Evolutionary conservation across 495 filamentous ascomycete genomes (phyloP), one percentile per base, ranked within the genome.

Genomic region (Penicillium psychrofluorescens): DNA sequence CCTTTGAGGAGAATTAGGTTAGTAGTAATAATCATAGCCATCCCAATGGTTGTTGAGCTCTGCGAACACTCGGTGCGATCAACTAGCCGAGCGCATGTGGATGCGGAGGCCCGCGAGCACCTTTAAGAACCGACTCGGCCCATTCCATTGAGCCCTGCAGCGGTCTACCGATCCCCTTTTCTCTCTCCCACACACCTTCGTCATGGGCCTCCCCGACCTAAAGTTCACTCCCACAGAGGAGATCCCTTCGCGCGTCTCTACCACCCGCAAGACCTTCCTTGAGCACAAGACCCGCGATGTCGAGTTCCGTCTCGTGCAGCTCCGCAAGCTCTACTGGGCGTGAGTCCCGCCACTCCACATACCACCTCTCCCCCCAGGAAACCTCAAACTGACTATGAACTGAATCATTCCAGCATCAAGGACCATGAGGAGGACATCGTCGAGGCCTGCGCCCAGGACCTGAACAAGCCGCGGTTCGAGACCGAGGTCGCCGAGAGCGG

Each of bases 271-370:
- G 41, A 72, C 82, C 14, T 97, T 88, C 70, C 69, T 73, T 49
- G 72, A 85, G 11, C 81, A 91, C 62, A 86, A 85, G 70, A 95
- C 88, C 4, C 85, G 85, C 55, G 74, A 84, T 41, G 58, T 95
- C 43, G 77, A 85, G 51, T 98, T 85, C 72, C 78, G 92, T 41
- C 72, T 89, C 40, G 67, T 77, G 12, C 91, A 96, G 73, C 81
- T 96, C 32, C 83, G 89, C 39, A 90, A 88, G 72, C 83, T 96
- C 35, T 96, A 94, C 70, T 95, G 90, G 90, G 90, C 78, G 78
- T 82, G 58, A 70, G 67, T 54, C 29, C 37, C 14, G 8, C 11
- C 29, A 8, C 30, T 13, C 11, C 27, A 27, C 29, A 11, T 6
- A 40, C 11, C 22, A 22, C 22, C 2, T 3, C 4, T 0, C 22